Evolutionary conservation across 2,329 filamentous ascomycete genomes (phyloP), one percentile per base, ranked within the genome.

Genomic region (Monosporascus sp.): DNA sequence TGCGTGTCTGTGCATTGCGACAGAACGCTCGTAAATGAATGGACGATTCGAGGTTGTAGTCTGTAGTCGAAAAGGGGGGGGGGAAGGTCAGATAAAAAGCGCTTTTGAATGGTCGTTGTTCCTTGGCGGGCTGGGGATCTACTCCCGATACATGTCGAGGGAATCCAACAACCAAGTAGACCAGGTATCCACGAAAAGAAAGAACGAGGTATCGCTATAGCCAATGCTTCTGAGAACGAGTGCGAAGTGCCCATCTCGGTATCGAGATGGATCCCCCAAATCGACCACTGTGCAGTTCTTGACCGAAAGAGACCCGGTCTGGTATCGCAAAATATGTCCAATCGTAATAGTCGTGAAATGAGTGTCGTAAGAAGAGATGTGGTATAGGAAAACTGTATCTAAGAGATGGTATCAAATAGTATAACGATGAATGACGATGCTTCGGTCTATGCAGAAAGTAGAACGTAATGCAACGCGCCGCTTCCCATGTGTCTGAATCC

Each of bases 251-350:
- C 39, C 17, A 7, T 39, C 17, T 18, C 17, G 17, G 17, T 39
- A 18, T 39, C 17, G 17, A 7, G 38, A 18, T 3, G 37, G 37
- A 54, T 52, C 50, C 54, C 56, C 49, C 52, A 52, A 48, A 51
- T 50, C 52, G 52, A 51, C 51, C 48, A 58, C 58, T 57, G 55
- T 48, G 51, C 48, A 41, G 37, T 25, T 47, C 14, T 53, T 53
- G 54, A 56, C 49, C 55, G 53, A 51, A 53, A 53, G 54, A 55
- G 48, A 44, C 15, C 14, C 18, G 56, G 55, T 54, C 58, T 60
- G 57, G 58, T 58, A 63, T 61, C 58, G 46, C 56, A 58, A 65
- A 64, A 47, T 65, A 67, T 66, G 61, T 66, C 62, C 63, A 67
- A 67, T 61, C 52, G 58, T 60, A 60, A 52, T 57, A 55, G 52